These are phyloP conservation scores for Paramecium primaurelia DNA, from an alignment of 73 alveolate species.

Conservation along the genomic window DNA sequence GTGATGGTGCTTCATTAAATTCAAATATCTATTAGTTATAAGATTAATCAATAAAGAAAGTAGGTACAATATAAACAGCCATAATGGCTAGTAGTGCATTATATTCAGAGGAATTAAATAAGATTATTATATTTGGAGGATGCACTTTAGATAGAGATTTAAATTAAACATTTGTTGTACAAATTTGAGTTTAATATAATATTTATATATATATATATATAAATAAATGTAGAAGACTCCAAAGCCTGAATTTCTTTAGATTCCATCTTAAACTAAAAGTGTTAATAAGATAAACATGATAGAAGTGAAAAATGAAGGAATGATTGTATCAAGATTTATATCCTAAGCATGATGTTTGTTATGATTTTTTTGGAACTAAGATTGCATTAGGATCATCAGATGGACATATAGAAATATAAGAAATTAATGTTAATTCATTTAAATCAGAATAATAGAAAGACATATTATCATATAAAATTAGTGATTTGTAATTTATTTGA, in stretches of 20 bases:
- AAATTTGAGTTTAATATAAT: background rate
- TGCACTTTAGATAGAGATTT: slow-evolving; percentile 17
- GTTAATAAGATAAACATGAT: slow-evolving; percentile 19
- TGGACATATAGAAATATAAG: slow-evolving; percentile 58
- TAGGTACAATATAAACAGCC: background rate
- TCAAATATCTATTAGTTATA: background rate
- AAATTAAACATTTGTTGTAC: background rate
- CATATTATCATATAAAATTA: background rate
- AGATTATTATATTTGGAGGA: slow-evolving; percentile 31
- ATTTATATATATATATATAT: background rate
- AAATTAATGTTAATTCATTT: background rate
- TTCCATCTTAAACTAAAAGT: background rate
- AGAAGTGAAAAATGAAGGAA: slow-evolving; percentile 11
- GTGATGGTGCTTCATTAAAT: background rate
- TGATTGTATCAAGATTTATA: background rate
- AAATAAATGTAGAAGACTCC: background rate
- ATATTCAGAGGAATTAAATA: background rate
- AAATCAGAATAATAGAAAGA: background rate
- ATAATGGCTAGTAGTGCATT: slow-evolving; percentile 24
- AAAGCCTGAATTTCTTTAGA: background rate
- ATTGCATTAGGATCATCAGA: slow-evolving; percentile 66
- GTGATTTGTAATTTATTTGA: background rate
- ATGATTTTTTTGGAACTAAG: slow-evolving; percentile 71
- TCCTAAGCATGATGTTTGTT: slow-evolving; percentile 62
- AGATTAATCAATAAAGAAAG: background rate